Conservation (phyloP, 2,329 filamentous ascomycete genomes). For the Pseudogymnoascus sp. region DNA sequence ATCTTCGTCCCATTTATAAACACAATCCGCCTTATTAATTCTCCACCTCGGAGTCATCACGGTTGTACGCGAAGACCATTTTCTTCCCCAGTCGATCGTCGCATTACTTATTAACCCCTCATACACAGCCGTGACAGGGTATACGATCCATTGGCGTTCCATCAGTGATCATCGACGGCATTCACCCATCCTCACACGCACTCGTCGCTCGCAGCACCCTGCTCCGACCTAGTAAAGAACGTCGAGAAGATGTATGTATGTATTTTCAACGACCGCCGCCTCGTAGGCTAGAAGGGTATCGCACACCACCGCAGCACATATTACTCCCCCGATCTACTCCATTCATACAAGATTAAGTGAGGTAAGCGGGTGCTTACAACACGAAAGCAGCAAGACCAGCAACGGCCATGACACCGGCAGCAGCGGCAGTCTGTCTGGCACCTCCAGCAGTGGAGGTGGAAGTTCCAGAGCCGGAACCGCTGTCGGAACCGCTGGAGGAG, state of each 20-base stretch:
- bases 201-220: not conserved
- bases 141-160: not conserved
- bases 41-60: not conserved
- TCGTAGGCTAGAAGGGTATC: constrained; percentile 3
- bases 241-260: constrained; percentile 1
- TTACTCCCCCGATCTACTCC: not conserved
- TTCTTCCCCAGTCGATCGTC: not conserved
- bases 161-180: constrained; percentile 1
- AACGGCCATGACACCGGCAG: constrained; percentile 3
- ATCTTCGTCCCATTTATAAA: not conserved
- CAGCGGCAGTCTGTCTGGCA: constrained; percentile 5
- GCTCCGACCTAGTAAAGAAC: not conserved
- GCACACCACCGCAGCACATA: not conserved
- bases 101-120: not conserved
- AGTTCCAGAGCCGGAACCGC: constrained; percentile 1
- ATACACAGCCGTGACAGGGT: not conserved
- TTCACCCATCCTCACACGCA: not conserved
- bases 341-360: not conserved
- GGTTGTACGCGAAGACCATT: not conserved
- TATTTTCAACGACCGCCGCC: not conserved
- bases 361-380: not conserved
- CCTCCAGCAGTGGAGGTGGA: constrained; percentile 11
- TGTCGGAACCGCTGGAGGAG: constrained; percentile 8
- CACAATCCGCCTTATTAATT: not conserved
- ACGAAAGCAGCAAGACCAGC: constrained; percentile 6